Conservation (phyloP, 2,329 filamentous ascomycete genomes). For the Apiospora phragmitis region DNA sequence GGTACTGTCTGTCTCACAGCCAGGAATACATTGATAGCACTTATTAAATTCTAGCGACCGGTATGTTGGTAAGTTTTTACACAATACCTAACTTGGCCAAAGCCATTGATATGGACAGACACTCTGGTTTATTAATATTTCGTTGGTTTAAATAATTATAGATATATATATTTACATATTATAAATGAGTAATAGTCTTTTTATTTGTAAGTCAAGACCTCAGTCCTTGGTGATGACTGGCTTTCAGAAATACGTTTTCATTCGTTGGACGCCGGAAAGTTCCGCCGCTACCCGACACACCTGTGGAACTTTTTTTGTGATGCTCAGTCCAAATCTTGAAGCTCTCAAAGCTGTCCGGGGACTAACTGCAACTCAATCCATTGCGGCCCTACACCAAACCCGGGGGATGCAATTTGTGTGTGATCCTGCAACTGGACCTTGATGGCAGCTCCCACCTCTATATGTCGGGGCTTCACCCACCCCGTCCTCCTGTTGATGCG, state of each 20-base stretch:
- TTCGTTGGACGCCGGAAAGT: conserved; percentile 1
- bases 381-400: neutral
- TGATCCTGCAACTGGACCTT: neutral
- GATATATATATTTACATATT: neutral
- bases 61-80: neutral
- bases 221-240: neutral
- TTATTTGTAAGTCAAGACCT: too few species aligned
- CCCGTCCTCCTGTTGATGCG: conserved; percentile 27
- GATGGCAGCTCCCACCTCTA: conserved; percentile 3
- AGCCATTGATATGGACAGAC: neutral
- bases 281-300: neutral
- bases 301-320: conserved; percentile 4
- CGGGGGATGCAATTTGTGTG: neutral
- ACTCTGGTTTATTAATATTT: neutral
- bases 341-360: neutral
- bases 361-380: neutral
- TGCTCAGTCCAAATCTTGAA: neutral
- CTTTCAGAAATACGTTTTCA: neutral
- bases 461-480: conserved; percentile 30
- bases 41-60: neutral
- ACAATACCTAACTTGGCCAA: neutral
- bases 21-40: neutral
- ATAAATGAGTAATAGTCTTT: too few species aligned
- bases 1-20: neutral
- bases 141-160: too few species aligned